These are phyloP conservation scores for Plasmopara muralis DNA, from an alignment of 352 stramenopile species.

Conservation along the genomic window DNA sequence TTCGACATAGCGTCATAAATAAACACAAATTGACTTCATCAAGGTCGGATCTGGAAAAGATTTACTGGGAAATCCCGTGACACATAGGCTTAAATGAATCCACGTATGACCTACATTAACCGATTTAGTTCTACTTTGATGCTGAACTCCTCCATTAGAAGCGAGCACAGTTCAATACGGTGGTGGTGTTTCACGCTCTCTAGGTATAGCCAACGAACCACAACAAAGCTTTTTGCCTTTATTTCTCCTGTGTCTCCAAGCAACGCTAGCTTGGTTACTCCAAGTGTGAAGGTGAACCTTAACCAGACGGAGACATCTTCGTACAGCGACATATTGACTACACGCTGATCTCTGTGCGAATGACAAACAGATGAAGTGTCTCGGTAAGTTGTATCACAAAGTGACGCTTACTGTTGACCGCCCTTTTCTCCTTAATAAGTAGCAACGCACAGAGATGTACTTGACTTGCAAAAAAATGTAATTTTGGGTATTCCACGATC, in stretches of 20 bases:
- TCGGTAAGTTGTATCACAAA: background rate
- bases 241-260: conserved; percentile 1
- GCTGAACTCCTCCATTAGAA: background rate
- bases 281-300: background rate
- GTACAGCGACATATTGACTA: background rate
- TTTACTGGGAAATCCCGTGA: background rate
- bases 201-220: background rate
- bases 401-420: background rate
- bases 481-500: background rate
- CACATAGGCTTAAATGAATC: background rate
- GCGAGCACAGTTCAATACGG: background rate
- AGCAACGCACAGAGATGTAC: background rate
- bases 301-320: background rate
- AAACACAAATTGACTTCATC: background rate
- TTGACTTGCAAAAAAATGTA: no score
- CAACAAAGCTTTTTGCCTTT: background rate
- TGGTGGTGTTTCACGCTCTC: background rate
- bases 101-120: background rate
- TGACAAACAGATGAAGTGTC: background rate
- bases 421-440: no score
- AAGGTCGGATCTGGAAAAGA: background rate
- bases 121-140: background rate
- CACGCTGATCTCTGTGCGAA: background rate
- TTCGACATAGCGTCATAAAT: background rate
- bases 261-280: background rate